Evolutionary conservation across 805 yeast species (phyloP), one percentile per base, ranked within the genome.

Genomic region (Phaffomyces opuntiae): DNA sequence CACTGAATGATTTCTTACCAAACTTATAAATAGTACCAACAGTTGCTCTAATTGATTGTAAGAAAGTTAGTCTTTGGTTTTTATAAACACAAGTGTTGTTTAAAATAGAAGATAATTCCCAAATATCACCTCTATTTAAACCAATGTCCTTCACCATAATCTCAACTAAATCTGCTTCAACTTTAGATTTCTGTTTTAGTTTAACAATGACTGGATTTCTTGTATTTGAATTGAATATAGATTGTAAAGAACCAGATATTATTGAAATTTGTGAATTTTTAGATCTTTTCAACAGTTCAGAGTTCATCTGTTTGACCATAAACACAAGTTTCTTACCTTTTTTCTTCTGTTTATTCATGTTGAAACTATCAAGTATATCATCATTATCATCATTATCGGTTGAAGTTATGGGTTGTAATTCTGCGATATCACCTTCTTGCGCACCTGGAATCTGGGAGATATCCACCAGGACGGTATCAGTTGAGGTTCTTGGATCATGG

Each of bases 41-140:
- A 0, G 74, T 66, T 0, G 85, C 81, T 39, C 93, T 69, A 6
- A 90, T 72, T 0, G 81, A 65, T 34, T 77, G 77, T 25, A 86
- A 60, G 50, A 83, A 87, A 0, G 78, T 64, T 0, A 90, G 58
- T 44, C 80, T 72, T 60, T 89, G 90, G 7, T 80, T 75, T 9
- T 72, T 69, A 56, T 84, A 80, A 2, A 87, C 74, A 61, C 96
- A 87, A 7, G 76, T 66, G 9, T 78, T 78, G 0, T 74, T 72
- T 44, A 91, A 52, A 17, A 71, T 57, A 1, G 86, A 72, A 0
- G 95, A 78, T 13, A 91, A 66, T 25, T 76, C 71, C 96, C 98
- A 93, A 89, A 90, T 91, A 55, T 88, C 93, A 49, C 95, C 96
- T 53, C 99, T 69, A 4, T 96, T 79, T 14, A 93, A 66, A 52